A percentile compares a stretch with the other conserved stretches of the same genome.
phyloP scores from a whole-genome alignment of 345 rosid genomes.

The Syzygium grande region DNA sequence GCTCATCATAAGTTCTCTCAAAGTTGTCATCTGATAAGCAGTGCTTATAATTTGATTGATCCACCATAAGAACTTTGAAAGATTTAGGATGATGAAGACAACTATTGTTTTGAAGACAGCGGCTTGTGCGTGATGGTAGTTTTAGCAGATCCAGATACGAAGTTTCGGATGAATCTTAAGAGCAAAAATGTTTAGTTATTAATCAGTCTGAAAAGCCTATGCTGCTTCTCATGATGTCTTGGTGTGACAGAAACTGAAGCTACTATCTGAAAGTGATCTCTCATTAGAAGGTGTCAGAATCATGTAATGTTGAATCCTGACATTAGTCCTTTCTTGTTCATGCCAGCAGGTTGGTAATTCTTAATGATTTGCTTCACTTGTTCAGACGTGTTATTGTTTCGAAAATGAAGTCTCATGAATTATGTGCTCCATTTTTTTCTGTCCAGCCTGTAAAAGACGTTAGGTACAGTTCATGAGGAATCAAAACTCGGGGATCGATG shows the following conservation, averaged over 20 bases:
- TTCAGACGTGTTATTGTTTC: not conserved
- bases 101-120: not conserved
- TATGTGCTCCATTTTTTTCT: not conserved
- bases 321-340: not conserved
- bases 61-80: not conserved
- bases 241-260: slow-evolving; percentile 54
- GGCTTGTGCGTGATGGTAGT: not conserved
- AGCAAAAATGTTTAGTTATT: not conserved
- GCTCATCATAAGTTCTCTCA: not conserved
- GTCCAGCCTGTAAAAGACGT: not conserved
- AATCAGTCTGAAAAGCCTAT: not conserved
- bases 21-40: not conserved
- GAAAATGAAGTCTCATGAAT: not conserved
- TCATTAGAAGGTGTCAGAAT: not conserved
- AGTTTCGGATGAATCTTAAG: not conserved
- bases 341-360: not conserved
- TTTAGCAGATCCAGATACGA: not conserved
- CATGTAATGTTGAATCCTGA: not conserved
- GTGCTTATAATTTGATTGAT: not conserved
- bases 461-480: not conserved
- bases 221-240: not conserved
- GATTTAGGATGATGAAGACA: not conserved
- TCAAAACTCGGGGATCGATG: not conserved
- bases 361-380: not conserved
- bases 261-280: slow-evolving; percentile 32